Percentiles rank a stretch among this genome's conserved stretches.
phyloP scores from a whole-genome alignment of 306 rosid genomes.

The Inga laurina region DNA sequence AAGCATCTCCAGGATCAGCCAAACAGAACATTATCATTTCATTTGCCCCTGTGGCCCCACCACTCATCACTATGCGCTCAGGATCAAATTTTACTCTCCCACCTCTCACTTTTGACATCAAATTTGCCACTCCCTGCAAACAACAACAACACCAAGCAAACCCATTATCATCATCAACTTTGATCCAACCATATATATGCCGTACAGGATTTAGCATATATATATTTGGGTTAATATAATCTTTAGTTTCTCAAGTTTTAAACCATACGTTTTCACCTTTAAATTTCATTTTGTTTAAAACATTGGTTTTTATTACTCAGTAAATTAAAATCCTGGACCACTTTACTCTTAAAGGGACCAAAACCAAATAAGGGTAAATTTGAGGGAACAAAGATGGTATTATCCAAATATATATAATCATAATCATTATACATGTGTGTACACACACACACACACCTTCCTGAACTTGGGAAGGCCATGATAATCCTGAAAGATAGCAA shows the following conservation, averaged over 20 bases:
- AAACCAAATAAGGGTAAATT: too few relatives aligned
- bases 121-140: conserved; percentile 56
- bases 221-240: background rate
- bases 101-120: conserved; percentile 65
- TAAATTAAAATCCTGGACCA: too few relatives aligned
- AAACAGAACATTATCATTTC: conserved; percentile 62
- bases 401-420: background rate
- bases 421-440: background rate
- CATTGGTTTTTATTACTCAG: too few relatives aligned
- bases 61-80: conserved; percentile 58
- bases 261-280: too few relatives aligned
- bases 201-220: background rate
- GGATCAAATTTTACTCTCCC: conserved; percentile 55
- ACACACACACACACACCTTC: conserved; percentile 37
- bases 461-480: conserved; percentile 62
- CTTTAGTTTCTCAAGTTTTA: too few relatives aligned
- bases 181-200: background rate
- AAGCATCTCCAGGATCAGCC: conserved; percentile 68
- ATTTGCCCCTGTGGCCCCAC: conserved; percentile 75
- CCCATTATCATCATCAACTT: background rate
- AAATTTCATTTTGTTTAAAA: too few relatives aligned
- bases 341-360: too few relatives aligned
- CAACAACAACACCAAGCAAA: background rate
- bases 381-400: too few relatives aligned
- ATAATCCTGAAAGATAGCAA: conserved; percentile 62